A percentile compares a stretch with the other conserved stretches of the same genome.
Conservation (phyloP, 176 grass and related monocot species). For the Saccharum spontaneum region DNA sequence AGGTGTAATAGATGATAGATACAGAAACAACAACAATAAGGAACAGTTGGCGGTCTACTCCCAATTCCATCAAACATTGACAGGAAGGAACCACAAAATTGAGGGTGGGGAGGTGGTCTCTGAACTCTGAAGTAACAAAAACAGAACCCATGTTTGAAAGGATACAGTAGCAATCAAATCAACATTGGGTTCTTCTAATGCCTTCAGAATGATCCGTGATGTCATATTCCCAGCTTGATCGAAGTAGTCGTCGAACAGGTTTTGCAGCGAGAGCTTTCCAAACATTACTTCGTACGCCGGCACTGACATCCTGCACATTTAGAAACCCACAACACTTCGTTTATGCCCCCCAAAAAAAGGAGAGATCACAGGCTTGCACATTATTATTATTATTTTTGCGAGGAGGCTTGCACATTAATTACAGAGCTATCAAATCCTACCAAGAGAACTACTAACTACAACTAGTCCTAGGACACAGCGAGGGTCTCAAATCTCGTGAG, state of each 20-base stretch:
- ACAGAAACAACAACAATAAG: constrained; percentile 2
- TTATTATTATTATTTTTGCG: too few relatives aligned
- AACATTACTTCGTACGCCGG: constrained; percentile 89
- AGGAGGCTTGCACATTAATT: not conserved
- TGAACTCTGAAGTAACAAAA: not conserved
- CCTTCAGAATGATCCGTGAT: constrained; percentile 73
- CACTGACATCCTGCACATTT: constrained; percentile 63
- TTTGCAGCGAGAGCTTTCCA: constrained; percentile 65
- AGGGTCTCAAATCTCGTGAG: not conserved
- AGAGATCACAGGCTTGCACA: not conserved
- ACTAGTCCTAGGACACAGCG: too few relatives aligned
- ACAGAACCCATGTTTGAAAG: not conserved
- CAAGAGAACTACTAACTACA: not conserved
- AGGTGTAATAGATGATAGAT: not conserved
- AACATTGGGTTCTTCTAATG: constrained; percentile 69
- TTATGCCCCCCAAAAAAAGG: too few relatives aligned
- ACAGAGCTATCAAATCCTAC: not conserved
- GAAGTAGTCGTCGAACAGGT: constrained; percentile 85
- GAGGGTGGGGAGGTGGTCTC: too few relatives aligned
- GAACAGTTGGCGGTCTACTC: not conserved
- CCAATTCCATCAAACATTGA: not conserved
- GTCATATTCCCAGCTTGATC: constrained; percentile 55
- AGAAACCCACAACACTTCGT: not conserved
- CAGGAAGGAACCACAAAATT: not conserved
- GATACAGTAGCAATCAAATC: constrained; percentile 83